Base-by-base conservation (phyloP, 2,329 filamentous ascomycete species). In the Emericellopsis cladophorae region DNA sequence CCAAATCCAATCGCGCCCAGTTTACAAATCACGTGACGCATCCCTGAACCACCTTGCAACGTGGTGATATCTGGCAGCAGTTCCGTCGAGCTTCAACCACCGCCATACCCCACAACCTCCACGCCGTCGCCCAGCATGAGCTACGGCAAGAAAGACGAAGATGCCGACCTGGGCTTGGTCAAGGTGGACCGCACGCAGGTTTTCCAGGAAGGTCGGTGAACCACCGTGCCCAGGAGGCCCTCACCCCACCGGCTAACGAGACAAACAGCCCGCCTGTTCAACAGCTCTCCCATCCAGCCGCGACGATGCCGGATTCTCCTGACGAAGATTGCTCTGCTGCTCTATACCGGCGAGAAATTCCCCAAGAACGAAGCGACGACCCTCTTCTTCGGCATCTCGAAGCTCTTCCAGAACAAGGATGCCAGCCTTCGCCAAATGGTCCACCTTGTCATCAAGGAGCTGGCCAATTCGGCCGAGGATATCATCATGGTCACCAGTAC, bases 401-500 rank as follows among this genome's bases (percentile, higher is more conserved):
- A 96, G 74, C 77, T 96, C 45, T 98, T 98, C 75, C 90, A 46
- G 72, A 96, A 96, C 68, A 96, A 95, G 66, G 92, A 98, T 81
- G 84, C 89, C 55, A 90, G 87, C 54, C 74, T 98, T 59, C 87
- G 92, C 56, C 92, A 98, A 72, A 95, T 96, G 89, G 90, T 98
- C 40, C 94, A 96, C 68, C 74, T 96, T 50, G 81, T 95, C 59
- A 86, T 96, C 70, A 98, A 96, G 77, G 92, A 98, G 74, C 74
- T 98, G 55, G 87, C 90, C 51, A 79, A 81, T 62, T 95, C 88
- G 21, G 92, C 92, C 44, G 88, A 96, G 68, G 92, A 98, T 72
- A 93, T 95, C 49, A 98, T 98, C 61, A 96, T 98, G 92, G 92
- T 95, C 46, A 98, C 92, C 15, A 94, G 87, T 65, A 95, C 90